Percentiles rank a stretch among this genome's conserved stretches.
phyloP scores from a whole-genome alignment of 208 protist genomes.

The Naegleria fowleri region DNA sequence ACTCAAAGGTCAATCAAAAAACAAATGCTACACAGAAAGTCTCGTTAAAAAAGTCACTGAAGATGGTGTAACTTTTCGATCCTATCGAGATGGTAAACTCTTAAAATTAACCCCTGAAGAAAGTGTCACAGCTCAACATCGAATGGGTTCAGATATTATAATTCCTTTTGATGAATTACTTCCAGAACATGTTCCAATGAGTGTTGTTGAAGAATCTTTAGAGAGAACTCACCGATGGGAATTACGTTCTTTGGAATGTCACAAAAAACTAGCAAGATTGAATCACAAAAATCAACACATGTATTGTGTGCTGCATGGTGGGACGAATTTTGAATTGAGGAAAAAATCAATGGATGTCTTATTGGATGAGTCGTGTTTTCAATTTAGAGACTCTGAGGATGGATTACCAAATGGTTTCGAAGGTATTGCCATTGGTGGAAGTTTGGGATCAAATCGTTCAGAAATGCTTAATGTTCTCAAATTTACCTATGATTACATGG shows the following conservation, averaged over 20 bases:
- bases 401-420: neutral
- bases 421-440: slow-evolving; percentile 26
- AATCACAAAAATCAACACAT: neutral
- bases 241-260: neutral
- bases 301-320: slow-evolving; percentile 27
- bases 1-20: slow-evolving; percentile 18
- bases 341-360: neutral
- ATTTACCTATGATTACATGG: neutral
- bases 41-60: neutral
- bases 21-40: neutral
- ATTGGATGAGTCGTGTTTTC: neutral
- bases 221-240: slow-evolving; percentile 26
- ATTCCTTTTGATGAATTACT: slow-evolving; percentile 32
- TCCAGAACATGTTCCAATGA: neutral
- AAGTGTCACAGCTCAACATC: slow-evolving; percentile 1
- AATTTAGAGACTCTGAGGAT: neutral
- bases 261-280: neutral
- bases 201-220: neutral
- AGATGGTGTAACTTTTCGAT: slow-evolving; percentile 28
- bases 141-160: slow-evolving; percentile 24
- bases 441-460: neutral
- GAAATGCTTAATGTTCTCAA: neutral
- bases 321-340: slow-evolving; percentile 14
- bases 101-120: slow-evolving; percentile 8
- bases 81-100: slow-evolving; percentile 9